Percentiles rank a stretch among this genome's conserved stretches.
phyloP scores from a whole-genome alignment of 2,329 filamentous ascomycete genomes.

The Teratosphaeria nubilosa region DNA sequence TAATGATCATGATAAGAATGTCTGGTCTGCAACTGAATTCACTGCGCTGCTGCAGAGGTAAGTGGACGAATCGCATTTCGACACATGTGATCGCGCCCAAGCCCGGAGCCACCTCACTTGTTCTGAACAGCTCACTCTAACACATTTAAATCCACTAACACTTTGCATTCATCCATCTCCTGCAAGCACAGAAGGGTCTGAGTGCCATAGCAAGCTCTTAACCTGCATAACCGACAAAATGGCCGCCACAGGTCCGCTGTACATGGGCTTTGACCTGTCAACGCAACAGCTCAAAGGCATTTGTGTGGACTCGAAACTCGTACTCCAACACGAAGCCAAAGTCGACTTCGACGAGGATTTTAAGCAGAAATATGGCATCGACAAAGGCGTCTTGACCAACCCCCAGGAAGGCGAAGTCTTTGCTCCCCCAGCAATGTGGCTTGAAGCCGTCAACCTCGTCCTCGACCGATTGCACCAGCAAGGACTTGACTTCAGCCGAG shows the following conservation, averaged over 20 bases:
- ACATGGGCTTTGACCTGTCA: conserved; percentile 75
- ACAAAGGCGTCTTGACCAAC: conserved; percentile 80
- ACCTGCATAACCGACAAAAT: not conserved
- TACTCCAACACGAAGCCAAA: conserved; percentile 73
- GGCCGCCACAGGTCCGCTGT: conserved; percentile 1
- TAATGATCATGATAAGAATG: not conserved
- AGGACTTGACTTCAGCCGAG: conserved; percentile 60
- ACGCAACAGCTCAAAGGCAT: conserved; percentile 95
- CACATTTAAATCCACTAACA: not conserved
- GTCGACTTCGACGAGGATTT: conserved; percentile 94
- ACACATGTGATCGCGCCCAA: not conserved
- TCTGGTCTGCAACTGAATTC: not conserved
- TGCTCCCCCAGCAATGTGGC: conserved; percentile 86
- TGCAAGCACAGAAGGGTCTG: not conserved
- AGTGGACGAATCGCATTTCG: not conserved
- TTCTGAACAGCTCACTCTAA: not conserved
- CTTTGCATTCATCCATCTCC: not conserved
- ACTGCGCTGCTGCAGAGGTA: not conserved
- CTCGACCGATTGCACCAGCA: conserved; percentile 60
- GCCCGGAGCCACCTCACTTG: not conserved
- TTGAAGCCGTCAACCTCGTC: conserved; percentile 84
- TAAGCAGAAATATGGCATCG: conserved; percentile 49
- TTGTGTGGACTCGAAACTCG: conserved; percentile 72
- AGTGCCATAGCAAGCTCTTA: not conserved
- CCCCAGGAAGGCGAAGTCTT: conserved; percentile 78